Evolutionary conservation across 495 filamentous ascomycete genomes (phyloP).

Genomic region (Lichenothelia convexa): DNA sequence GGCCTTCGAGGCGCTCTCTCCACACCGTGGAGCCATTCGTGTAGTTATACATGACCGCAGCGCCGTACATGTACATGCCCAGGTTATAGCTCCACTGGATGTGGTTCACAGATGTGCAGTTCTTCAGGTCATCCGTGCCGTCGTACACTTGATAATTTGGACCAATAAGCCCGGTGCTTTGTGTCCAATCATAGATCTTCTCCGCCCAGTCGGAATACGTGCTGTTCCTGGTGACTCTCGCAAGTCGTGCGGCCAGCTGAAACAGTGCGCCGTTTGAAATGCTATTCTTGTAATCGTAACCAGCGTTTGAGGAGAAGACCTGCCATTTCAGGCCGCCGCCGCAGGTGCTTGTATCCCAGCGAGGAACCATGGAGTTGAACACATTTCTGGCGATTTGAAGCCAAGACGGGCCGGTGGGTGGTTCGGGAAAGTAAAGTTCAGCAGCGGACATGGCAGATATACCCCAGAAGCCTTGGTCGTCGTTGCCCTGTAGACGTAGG

Average conservation of each 20-base stretch:
- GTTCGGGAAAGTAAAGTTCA: conserved; percentile 54
- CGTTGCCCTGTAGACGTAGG: conserved; percentile 31
- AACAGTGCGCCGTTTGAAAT: conserved; percentile 55
- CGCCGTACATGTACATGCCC: conserved; percentile 44
- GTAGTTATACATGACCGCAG: conserved; percentile 57
- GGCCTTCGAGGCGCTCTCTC: conserved; percentile 13
- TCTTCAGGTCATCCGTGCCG: conserved; percentile 16
- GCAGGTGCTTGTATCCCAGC: conserved; percentile 33
- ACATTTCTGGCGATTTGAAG: conserved; percentile 29
- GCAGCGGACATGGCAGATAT: conserved; percentile 54
- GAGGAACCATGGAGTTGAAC: conserved; percentile 21
- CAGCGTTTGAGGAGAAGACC: conserved; percentile 31
- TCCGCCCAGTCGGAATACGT: conserved; percentile 32
- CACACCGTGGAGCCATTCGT: conserved; percentile 15
- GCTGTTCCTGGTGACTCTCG: conserved; percentile 42
- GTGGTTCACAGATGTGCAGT: conserved; percentile 18
- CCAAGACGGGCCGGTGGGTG: conserved; percentile 38
- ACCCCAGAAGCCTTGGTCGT: conserved; percentile 71
- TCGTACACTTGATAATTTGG: conserved; percentile 19
- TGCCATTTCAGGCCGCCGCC: conserved; percentile 39
- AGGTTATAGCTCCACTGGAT: conserved; percentile 49
- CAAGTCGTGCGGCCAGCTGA: conserved; percentile 48
- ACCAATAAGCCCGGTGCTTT: conserved; percentile 14
- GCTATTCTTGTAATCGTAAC: conserved; percentile 49
- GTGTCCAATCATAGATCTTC: conserved; percentile 19